These are phyloP conservation scores for Vanrija pseudolonga DNA, from an alignment of 1,284 basidiomycete genomes.

Conservation along the genomic window DNA sequence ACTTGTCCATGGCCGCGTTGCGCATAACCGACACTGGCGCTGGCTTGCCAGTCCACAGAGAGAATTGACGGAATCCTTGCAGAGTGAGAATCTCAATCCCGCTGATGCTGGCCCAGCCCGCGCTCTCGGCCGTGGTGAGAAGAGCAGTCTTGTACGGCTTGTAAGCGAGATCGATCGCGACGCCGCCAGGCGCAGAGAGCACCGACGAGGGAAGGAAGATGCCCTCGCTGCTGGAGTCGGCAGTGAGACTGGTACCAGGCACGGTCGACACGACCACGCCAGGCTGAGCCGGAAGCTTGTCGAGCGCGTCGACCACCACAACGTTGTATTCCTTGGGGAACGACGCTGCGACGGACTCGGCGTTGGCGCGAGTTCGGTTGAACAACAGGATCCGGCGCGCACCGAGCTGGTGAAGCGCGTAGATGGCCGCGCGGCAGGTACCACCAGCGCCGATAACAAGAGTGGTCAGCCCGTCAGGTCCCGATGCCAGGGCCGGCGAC, in stretches of 20 bases:
- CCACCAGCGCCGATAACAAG: conserved; percentile 90
- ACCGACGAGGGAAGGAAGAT: conserved; percentile 59
- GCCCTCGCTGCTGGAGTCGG: conserved; percentile 48
- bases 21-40: conserved; percentile 51
- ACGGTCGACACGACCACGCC: conserved; percentile 79
- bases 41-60: conserved; percentile 65
- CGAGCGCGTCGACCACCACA: conserved; percentile 59
- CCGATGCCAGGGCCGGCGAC: conserved; percentile 23
- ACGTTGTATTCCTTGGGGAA: conserved; percentile 63
- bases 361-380: conserved; percentile 75
- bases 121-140: conserved; percentile 41
- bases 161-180: conserved; percentile 90
- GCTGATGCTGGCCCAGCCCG: conserved; percentile 66
- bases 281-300: conserved; percentile 59
- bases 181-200: conserved; percentile 52
- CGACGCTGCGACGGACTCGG: conserved; percentile 61
- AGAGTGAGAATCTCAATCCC: conserved; percentile 81
- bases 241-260: conserved; percentile 66
- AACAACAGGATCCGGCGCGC: conserved; percentile 70
- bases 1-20: conserved; percentile 48
- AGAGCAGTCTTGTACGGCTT: conserved; percentile 61
- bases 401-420: conserved; percentile 70
- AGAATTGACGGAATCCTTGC: conserved; percentile 81
- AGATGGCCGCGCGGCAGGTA: conserved; percentile 86
- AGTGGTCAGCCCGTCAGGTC: conserved; percentile 52